Conservation (phyloP, 805 yeast species). For the Wickerhamiella parazyma region DNA sequence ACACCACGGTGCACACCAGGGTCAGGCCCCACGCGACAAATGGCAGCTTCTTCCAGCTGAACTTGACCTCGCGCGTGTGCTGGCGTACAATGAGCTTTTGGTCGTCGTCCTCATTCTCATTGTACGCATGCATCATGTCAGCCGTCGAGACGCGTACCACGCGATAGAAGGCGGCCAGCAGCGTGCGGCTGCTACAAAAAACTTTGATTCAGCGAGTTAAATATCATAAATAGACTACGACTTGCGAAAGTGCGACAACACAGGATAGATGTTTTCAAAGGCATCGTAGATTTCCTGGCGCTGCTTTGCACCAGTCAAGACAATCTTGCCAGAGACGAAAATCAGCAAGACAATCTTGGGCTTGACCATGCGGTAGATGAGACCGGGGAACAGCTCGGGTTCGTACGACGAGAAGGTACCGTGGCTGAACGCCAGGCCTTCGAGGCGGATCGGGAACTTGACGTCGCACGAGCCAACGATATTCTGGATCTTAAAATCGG, state of each 20-base stretch:
- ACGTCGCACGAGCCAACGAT: slow-evolving; percentile 98
- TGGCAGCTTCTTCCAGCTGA: slow-evolving; percentile 16
- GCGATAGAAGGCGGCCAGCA: too few relatives aligned
- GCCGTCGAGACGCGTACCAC: neutral
- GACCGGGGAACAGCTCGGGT: slow-evolving; percentile 95
- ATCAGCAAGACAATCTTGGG: slow-evolving; percentile 93
- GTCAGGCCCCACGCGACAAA: slow-evolving; percentile 22
- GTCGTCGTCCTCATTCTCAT: neutral
- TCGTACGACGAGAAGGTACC: slow-evolving; percentile 98
- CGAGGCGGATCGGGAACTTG: slow-evolving; percentile 91
- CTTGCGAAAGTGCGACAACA: slow-evolving; percentile 93
- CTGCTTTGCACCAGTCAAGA: slow-evolving; percentile 96
- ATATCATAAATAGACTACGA: slow-evolving; percentile 26
- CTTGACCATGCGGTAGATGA: slow-evolving; percentile 98
- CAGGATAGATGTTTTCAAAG: slow-evolving; percentile 96
- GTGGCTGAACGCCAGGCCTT: slow-evolving; percentile 94
- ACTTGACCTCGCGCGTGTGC: neutral
- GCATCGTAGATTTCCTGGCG: slow-evolving; percentile 98
- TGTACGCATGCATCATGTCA: neutral
- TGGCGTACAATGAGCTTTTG: neutral
- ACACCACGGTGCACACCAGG: slow-evolving; percentile 36
- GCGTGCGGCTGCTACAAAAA: too few relatives aligned
- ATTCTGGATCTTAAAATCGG: slow-evolving; percentile 95
- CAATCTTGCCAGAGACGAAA: slow-evolving; percentile 95
- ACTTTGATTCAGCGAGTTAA: neutral